Evolutionary conservation across 345 rosid genomes (phyloP), one percentile per base, ranked within the genome.

Genomic region (Hevea brasiliensis): DNA sequence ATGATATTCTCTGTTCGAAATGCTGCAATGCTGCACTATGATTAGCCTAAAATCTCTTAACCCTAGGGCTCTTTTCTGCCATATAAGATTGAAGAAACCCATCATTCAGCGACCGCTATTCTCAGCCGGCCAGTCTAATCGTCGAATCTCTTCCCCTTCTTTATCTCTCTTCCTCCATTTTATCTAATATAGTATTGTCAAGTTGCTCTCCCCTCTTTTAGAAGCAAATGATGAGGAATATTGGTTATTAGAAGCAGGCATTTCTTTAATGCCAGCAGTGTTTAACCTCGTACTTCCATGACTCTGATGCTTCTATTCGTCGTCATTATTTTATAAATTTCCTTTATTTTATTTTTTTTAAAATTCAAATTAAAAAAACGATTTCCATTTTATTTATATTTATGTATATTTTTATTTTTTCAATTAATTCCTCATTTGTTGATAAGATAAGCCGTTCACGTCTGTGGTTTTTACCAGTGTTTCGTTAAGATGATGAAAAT

Each of bases 271-370:
- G 71, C 71, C 27, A 50, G 71, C 59, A 7, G 44, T 67, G 71
- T 67, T 67, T 66, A 26, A 29, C 40, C 58, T 21, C 8, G 26
- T 50, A 67, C 71, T 67, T 67, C 71, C 71, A 67, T 67, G 71
- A 67, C 71, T 67, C 71, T 67, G 71, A 67, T 67, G 71, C 71
- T 67, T 50, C 58, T 48, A 27, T 27, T 48, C 17, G 47, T 17
- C 14, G 7, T 65, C 17, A n/a, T 9, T 40, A 8, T n/a, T 9
- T 0, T 45, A 45, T 48, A 0, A 27, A 29, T 50, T 23, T 18
- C 47, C 26, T 26, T 26, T 2, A 24, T 44, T 24, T 63, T 13
- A 3, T 27, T 48, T 27, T 17, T 7, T 13, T 1, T 8, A 10
- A 65, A 24, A 21, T 24, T 65, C 5, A 14, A 8, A 24, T 45